Base-by-base conservation (phyloP, 2,329 filamentous ascomycete genomes). In the Acrodontium crateriforme region DNA sequence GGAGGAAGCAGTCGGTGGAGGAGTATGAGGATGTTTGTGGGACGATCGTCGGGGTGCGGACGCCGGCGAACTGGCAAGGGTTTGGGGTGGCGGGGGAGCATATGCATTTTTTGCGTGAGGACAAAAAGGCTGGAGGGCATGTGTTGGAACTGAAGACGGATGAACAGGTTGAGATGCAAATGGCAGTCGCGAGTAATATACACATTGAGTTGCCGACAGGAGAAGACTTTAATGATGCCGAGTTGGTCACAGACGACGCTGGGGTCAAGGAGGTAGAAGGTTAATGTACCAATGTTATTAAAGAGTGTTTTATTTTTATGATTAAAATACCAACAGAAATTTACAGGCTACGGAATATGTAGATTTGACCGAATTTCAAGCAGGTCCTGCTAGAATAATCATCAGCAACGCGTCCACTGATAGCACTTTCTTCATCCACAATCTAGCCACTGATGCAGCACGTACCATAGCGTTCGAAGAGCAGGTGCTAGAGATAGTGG, bases 41-140 rank as follows among this genome's bases (percentile, higher is more conserved):
- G 1, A 56, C 52, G 3, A 49, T 63, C 10, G 52, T 63, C 29
- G 59, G 59, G 2, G 59, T 62, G 30, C 41, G 55, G 25, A 53
- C 56, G 16, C 57, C 56, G 2, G 34, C 34, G 18, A 54, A 52
- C 25, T 55, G 52, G 47, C 53, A 54, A 26, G 56, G 56, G 1
- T 54, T 59, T 31, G 52, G 51, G 10, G 52, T 60, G 3, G 52
- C 53, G 3, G 56, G 57, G 5, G 52, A 58, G 31, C 57, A 60
- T 41, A 31, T 59, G 30, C 56, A 60, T 41, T 60, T 59, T 30
- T 44, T 60, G 26, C 43, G 49, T 6, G 40, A 44, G 14, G 53
- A 55, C 21, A 37, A 49, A 14, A 50, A 31, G 4, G 40, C 45
- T 10, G 59, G 56, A 2, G 59, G 59, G 0, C 59, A 59, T 48